Conservation (phyloP, 805 yeast species). For the Saccharomycopsis fermentans region DNA sequence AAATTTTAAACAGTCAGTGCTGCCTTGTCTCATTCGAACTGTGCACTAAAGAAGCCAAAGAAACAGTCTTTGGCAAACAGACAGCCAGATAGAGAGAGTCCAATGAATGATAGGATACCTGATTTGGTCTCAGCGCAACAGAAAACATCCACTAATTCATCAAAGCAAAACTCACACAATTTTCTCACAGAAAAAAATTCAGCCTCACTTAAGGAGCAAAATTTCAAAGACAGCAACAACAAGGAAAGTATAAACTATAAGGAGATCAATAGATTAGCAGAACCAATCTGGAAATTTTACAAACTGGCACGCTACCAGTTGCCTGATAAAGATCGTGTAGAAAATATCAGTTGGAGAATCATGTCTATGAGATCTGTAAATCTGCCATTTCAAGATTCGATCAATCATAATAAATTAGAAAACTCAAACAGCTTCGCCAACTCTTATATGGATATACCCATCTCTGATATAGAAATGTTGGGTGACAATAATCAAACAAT, state of each 20-base stretch:
- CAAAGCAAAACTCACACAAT: neutral
- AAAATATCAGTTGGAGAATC: constrained; percentile 81
- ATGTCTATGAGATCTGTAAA: constrained; percentile 38
- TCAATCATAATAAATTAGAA: neutral
- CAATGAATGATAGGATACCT: constrained; percentile 10
- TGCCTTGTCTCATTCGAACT: too few relatives aligned
- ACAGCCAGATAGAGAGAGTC: neutral
- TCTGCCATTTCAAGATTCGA: neutral
- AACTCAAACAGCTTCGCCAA: neutral
- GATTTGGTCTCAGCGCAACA: constrained; percentile 15
- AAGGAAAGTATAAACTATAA: neutral
- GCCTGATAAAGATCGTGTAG: constrained; percentile 70
- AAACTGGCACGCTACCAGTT: constrained; percentile 61
- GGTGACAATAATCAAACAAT: neutral
- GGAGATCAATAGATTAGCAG: constrained; percentile 26
- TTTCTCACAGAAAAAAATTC: neutral
- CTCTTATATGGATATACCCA: constrained; percentile 3
- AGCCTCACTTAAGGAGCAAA: neutral
- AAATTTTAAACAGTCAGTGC: too few relatives aligned
- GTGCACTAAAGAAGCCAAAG: neutral
- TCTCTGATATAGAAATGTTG: constrained; percentile 4
- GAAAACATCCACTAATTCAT: neutral
- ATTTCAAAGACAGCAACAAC: neutral
- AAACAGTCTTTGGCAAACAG: neutral
- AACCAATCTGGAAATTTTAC: constrained; percentile 73